Evolutionary conservation across 805 yeast genomes (phyloP).

Genomic region (Saturnispora zaruensis): DNA sequence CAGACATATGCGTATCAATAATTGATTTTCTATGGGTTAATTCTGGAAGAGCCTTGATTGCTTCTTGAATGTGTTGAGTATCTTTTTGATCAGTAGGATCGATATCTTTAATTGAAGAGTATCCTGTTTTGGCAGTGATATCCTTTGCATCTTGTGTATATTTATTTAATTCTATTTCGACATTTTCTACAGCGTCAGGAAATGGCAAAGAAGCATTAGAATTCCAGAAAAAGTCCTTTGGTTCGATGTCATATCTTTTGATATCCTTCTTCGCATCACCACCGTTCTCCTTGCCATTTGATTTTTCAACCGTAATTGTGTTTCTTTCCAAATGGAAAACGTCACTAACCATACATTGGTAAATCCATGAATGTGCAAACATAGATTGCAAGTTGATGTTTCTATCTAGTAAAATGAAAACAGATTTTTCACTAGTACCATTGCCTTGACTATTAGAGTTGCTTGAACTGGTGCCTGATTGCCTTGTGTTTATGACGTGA

Average conservation of each 20-base stretch:
- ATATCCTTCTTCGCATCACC: conserved; percentile 32
- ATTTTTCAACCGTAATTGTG: conserved; percentile 55
- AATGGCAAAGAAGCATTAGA: conserved; percentile 80
- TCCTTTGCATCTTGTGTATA: conserved; percentile 87
- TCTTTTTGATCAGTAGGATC: conserved; percentile 50
- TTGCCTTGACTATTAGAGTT: background rate
- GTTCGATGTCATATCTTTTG: conserved; percentile 79
- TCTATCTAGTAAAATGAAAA: conserved; percentile 77
- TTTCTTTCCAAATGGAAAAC: conserved; percentile 77
- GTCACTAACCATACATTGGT: conserved; percentile 93
- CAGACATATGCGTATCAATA: conserved; percentile 95
- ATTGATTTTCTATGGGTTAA: conserved; percentile 78
- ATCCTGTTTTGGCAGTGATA: conserved; percentile 67
- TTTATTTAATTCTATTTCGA: conserved; percentile 69
- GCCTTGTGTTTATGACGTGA: conserved; percentile 63
- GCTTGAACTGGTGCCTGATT: conserved; percentile 11
- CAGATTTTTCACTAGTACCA: conserved; percentile 45
- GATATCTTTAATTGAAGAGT: conserved; percentile 65
- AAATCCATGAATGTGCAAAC: conserved; percentile 97
- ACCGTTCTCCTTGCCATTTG: conserved; percentile 24
- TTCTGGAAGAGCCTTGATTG: conserved; percentile 88
- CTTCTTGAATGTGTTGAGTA: conserved; percentile 67
- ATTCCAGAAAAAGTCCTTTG: conserved; percentile 88
- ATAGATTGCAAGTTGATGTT: conserved; percentile 84
- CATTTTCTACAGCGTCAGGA: conserved; percentile 98